Evolutionary conservation across 139 green algal species (phyloP), one percentile per base, ranked within the genome.

Genomic region (Chlorella sp.): DNA sequence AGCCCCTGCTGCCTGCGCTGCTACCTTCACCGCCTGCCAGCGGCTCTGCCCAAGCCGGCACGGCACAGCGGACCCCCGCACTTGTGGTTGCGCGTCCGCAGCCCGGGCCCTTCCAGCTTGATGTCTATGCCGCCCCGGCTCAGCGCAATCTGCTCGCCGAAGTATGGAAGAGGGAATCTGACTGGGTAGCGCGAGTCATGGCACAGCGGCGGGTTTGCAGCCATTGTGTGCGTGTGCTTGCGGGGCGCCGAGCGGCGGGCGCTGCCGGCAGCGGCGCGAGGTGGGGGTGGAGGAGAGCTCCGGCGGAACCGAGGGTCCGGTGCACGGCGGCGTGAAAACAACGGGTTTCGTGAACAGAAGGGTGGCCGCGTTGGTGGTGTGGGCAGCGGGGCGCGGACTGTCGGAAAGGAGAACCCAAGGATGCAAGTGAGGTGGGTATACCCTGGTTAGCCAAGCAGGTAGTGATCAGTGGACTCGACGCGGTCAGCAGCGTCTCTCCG

Each of bases 181-280:
- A 94, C 80, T 21, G 89, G 69, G 26, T 90, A 86, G 15, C 88
- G 60, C 7, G 48, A 42, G 0, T 76, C 89, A 16, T 82, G 78
- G 1, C 96, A 93, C 4, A 98, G 83, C 7, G 94, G 92, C 1
- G 96, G 96, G 76, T 98, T 98, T 0, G 94, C 93, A 5, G 96
- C 88, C 96, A 98, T 98, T 12, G n/a, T 66, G 24, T 42, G 39
- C 39, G 22, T 22, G 28, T 37, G 60, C 18, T 22, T 11, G 36
- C 15, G 21, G 34, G 5, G 80, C 42, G 18, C 24, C 1, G 34
- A 15, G 61, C 40, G 36, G 61, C 5, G 19, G 53, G 64, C 19
- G 57, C 32, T 34, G 32, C n/a, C 48, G 48, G 48, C 85, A n/a
- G 85, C 34, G 30, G 48, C 36, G 79, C n/a, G n/a, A n/a, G n/a